Evolutionary conservation across 805 yeast genomes (phyloP).

Genomic region (Nematodospora valgi): DNA sequence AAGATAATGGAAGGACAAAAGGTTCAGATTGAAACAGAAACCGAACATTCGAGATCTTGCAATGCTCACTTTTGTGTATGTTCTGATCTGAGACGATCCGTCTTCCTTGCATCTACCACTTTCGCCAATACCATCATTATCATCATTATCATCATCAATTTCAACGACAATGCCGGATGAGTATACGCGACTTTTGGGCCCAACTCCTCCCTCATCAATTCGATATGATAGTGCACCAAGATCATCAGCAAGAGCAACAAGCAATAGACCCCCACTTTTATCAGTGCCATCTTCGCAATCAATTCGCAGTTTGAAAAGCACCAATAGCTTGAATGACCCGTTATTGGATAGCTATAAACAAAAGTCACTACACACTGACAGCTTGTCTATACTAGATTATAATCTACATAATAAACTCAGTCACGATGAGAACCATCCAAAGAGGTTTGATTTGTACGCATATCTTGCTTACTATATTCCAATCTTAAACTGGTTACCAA

Average conservation of each 20-base stretch:
- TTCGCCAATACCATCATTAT: too few species aligned
- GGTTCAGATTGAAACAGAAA: too few species aligned
- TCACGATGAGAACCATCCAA: slow-evolving; percentile 4
- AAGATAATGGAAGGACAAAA: too few species aligned
- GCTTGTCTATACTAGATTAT: slow-evolving; percentile 11
- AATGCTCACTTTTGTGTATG: too few species aligned
- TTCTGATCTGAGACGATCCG: too few species aligned
- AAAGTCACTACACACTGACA: slow-evolving; percentile 1
- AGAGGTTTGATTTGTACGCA: slow-evolving; percentile 18
- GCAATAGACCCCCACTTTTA: slow-evolving; percentile 22
- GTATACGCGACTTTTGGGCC: slow-evolving; percentile 6
- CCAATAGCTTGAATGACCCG: slow-evolving; percentile 16
- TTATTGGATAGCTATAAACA: slow-evolving; percentile 11
- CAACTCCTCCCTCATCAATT: slow-evolving; percentile 1
- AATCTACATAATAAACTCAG: slow-evolving; percentile 9
- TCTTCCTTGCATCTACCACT: too few species aligned
- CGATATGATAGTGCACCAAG: slow-evolving; percentile 6
- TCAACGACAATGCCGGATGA: slow-evolving; percentile 11
- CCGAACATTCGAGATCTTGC: too few species aligned
- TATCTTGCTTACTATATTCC: slow-evolving; percentile 32
- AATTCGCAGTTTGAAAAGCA: slow-evolving; percentile 16
- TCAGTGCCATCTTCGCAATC: slow-evolving; percentile 27
- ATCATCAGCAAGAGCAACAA: background rate
- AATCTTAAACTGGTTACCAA: slow-evolving; percentile 29
- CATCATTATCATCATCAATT: too few species aligned